Evolutionary conservation across 2,329 filamentous ascomycete genomes (phyloP).

Genomic region (Paraphaeosphaeria sporulosa): DNA sequence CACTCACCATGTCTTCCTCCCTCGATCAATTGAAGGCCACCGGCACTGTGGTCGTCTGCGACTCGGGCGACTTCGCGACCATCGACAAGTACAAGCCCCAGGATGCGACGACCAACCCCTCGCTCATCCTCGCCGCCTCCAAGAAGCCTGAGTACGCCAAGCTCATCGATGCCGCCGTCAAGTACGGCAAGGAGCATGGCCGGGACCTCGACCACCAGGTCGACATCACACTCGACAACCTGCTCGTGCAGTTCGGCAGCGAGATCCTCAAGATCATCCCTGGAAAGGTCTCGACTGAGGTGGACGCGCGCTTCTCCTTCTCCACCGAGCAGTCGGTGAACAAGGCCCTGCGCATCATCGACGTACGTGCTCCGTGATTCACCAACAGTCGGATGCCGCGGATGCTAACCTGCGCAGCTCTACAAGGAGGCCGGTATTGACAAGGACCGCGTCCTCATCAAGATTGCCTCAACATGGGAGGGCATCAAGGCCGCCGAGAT

Average conservation of each 20-base stretch:
- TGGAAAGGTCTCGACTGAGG: constrained; percentile 98
- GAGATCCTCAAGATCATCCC: constrained; percentile 97
- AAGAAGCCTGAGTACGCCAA: constrained; percentile 97
- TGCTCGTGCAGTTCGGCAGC: constrained; percentile 97
- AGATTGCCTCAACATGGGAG: constrained; percentile 99
- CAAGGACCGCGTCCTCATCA: constrained; percentile 97
- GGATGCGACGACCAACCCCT: constrained; percentile 99
- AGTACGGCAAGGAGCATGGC: constrained; percentile 80
- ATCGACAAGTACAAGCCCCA: constrained; percentile 99
- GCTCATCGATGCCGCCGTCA: constrained; percentile 85
- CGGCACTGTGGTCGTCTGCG: constrained; percentile 96
- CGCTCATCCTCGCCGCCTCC: constrained; percentile 95
- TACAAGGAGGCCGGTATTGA: constrained; percentile 91
- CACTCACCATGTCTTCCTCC: constrained; percentile 75
- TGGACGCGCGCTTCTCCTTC: constrained; percentile 95
- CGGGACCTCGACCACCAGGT: constrained; percentile 79
- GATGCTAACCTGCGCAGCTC: constrained; percentile 66
- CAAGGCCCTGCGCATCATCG: constrained; percentile 97
- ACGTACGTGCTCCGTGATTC: constrained; percentile 64
- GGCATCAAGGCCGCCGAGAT: constrained; percentile 98
- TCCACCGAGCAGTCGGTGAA: constrained; percentile 89
- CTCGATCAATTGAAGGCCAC: constrained; percentile 96
- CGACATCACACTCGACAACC: constrained; percentile 87
- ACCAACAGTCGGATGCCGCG: neutral
- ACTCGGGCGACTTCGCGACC: constrained; percentile 85